These are phyloP conservation scores for Colletotrichum navitas DNA, from an alignment of 2,329 filamentous ascomycete genomes.

Conservation along the genomic window DNA sequence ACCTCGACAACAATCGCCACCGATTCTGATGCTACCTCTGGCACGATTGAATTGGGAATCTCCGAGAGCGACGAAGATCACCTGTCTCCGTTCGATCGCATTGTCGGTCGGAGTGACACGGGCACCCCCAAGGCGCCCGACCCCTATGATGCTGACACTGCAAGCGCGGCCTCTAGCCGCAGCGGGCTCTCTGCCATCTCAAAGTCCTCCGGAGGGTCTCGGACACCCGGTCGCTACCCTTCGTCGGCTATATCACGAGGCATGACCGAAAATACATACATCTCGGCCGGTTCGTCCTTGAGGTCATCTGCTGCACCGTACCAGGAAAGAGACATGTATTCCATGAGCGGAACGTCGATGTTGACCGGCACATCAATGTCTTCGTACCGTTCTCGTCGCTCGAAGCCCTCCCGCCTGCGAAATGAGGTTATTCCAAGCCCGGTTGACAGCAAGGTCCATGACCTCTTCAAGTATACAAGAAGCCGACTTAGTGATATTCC, in stretches of 20 bases:
- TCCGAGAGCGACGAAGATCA: conserved; percentile 83
- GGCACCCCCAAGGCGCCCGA: conserved; percentile 69
- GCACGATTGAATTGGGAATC: conserved; percentile 69
- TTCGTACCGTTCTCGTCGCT: conserved; percentile 60
- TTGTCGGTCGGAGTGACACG: conserved; percentile 76
- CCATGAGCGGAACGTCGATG: conserved; percentile 64
- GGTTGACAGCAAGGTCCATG: conserved; percentile 77
- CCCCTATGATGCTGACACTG: conserved; percentile 66
- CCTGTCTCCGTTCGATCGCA: conserved; percentile 80
- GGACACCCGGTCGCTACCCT: conserved; percentile 62
- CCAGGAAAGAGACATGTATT: conserved; percentile 66
- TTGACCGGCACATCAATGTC: conserved; percentile 56
- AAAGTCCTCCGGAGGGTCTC: conserved; percentile 67
- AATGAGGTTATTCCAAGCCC: conserved; percentile 86
- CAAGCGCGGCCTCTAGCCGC: conserved; percentile 75
- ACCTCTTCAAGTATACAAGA: conserved; percentile 89
- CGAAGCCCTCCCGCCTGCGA: conserved; percentile 76
- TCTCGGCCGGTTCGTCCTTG: conserved; percentile 74
- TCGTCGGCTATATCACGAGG: conserved; percentile 66
- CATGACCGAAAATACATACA: conserved; percentile 74
- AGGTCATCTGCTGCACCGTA: conserved; percentile 52
- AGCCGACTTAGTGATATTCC: conserved; percentile 85
- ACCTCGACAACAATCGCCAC: conserved; percentile 61
- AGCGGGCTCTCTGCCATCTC: conserved; percentile 70
- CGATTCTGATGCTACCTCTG: conserved; percentile 67